A percentile compares a stretch with the other conserved stretches of the same genome.
These are phyloP conservation scores for Glarea lozoyensis DNA, from an alignment of 495 filamentous ascomycete genomes.

Conservation along the genomic window DNA sequence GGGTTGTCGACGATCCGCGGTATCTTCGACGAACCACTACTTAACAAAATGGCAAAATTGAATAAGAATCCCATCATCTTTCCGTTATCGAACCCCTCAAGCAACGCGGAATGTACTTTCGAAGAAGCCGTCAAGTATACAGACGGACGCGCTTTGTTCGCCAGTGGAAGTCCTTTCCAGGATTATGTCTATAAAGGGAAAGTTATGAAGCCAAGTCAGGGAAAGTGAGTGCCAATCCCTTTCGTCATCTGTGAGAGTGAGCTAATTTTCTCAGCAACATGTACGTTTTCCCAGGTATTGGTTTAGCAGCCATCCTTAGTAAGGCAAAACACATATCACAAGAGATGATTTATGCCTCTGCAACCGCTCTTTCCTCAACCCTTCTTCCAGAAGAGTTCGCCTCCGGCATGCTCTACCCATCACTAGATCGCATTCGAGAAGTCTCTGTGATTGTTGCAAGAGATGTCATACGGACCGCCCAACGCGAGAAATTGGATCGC, in stretches of 20 bases:
- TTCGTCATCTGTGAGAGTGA: neutral
- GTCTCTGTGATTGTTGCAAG: slow-evolving; percentile 65
- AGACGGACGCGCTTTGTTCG: slow-evolving; percentile 62
- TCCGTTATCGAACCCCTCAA: slow-evolving; percentile 70
- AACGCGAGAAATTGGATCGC: slow-evolving; percentile 60
- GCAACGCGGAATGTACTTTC: slow-evolving; percentile 73
- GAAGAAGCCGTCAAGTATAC: slow-evolving; percentile 64
- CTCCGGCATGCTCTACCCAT: slow-evolving; percentile 61
- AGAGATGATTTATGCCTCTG: slow-evolving; percentile 72
- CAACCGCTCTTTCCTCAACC: slow-evolving; percentile 54
- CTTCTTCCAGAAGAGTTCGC: slow-evolving; percentile 53
- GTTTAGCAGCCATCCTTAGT: slow-evolving; percentile 66
- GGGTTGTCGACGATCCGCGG: slow-evolving; percentile 72
- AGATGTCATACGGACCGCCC: slow-evolving; percentile 65
- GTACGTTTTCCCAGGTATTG: slow-evolving; percentile 81
- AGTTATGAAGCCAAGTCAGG: slow-evolving; percentile 61
- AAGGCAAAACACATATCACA: slow-evolving; percentile 64
- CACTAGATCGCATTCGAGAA: slow-evolving; percentile 63
- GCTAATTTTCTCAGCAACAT: slow-evolving; percentile 49
- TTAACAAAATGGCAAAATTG: slow-evolving; percentile 62
- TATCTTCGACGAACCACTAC: slow-evolving; percentile 60
- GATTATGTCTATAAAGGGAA: slow-evolving; percentile 45
- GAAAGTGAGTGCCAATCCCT: slow-evolving; percentile 20
- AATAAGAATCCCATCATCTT: slow-evolving; percentile 70
- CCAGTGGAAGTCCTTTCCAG: slow-evolving; percentile 70